A percentile compares a stretch with the other conserved stretches of the same genome.
Evolutionary conservation across 2,329 filamentous ascomycete genomes (phyloP).

Genomic region (Pseudogymnoascus sp.): DNA sequence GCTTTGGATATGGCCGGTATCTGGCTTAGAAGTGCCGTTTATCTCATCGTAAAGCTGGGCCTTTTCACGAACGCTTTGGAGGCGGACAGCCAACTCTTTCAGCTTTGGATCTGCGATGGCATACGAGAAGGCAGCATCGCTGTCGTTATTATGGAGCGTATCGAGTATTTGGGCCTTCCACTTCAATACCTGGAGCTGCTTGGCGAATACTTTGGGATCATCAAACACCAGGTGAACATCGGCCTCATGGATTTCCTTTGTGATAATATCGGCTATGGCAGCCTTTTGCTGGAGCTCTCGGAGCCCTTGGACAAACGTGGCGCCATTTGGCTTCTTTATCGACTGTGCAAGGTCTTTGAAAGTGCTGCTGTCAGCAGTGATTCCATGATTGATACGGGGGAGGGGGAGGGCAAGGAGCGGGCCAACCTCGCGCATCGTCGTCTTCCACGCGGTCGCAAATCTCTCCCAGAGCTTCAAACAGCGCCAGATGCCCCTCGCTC

Average conservation of each 20-base stretch:
- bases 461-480: slow-evolving; percentile 10
- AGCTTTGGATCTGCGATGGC: not conserved
- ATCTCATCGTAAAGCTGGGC: not conserved
- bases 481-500: slow-evolving; percentile 4
- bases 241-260: not conserved
- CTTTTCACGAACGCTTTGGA: not conserved
- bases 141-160: not conserved
- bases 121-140: not conserved
- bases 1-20: not conserved
- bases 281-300: not conserved
- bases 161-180: not conserved
- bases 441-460: not conserved
- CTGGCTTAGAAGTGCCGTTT: not conserved
- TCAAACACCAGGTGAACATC: not conserved
- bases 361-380: not conserved
- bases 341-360: not conserved
- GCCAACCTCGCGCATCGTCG: slow-evolving; percentile 6
- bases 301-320: not conserved
- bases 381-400: not conserved
- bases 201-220: not conserved
- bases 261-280: not conserved
- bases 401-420: not conserved
- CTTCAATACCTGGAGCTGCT: not conserved
- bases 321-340: not conserved
- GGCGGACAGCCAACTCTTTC: not conserved